Evolutionary conservation across 2,329 filamentous ascomycete species (phyloP).

Genomic region (Fusarium pseudograminearum): DNA sequence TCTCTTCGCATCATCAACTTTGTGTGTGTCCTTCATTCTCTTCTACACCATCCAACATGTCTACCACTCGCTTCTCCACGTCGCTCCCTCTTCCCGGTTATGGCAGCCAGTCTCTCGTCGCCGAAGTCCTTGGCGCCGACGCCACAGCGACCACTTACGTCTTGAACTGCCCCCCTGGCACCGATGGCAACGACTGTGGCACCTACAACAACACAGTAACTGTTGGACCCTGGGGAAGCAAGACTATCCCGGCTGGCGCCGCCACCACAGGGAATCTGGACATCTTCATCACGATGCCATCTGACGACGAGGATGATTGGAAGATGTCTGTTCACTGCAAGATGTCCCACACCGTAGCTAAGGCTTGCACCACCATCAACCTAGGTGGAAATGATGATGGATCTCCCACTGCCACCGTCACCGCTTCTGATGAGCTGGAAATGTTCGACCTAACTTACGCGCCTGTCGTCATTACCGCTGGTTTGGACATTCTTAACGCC

Average conservation of each 20-base stretch:
- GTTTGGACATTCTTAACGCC: constrained; percentile 16
- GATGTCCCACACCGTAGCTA: constrained; percentile 9
- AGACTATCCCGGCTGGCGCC: constrained; percentile 11
- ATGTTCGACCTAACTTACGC: background rate
- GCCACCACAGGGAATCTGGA: constrained; percentile 20
- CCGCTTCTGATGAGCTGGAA: background rate
- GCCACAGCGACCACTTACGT: constrained; percentile 20
- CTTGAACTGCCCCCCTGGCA: constrained; percentile 20
- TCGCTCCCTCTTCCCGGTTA: background rate
- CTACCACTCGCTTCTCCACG: constrained; percentile 15
- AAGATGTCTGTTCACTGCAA: constrained; percentile 18
- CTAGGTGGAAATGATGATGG: constrained; percentile 18
- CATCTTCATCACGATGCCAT: constrained; percentile 14
- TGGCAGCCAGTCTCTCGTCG: background rate
- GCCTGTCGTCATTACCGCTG: constrained; percentile 14
- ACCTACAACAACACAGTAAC: constrained; percentile 16
- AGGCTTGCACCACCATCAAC: constrained; percentile 12
- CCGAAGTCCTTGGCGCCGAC: constrained; percentile 20
- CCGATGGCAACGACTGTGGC: constrained; percentile 15
- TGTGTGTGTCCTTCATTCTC: fast-evolving
- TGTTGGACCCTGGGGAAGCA: constrained; percentile 16
- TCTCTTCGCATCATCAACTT: background rate
- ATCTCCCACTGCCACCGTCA: background rate
- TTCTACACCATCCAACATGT: background rate
- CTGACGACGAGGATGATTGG: constrained; percentile 1